Evolutionary conservation across 164 flowering plant genomes (phyloP).

Genomic region (Vitis riparia): DNA sequence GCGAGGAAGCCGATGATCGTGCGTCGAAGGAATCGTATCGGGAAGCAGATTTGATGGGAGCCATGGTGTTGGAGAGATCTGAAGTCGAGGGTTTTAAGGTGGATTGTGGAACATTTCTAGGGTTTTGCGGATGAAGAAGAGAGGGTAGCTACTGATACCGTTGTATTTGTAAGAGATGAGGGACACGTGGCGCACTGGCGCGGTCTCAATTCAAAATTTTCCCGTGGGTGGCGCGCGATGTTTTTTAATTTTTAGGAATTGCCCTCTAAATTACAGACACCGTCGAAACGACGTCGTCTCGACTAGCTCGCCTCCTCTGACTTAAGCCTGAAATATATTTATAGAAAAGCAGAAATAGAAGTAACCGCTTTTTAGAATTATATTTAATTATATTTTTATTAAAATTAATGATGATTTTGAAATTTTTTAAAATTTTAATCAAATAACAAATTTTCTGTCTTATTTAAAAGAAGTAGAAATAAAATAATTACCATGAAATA

Average conservation of each 20-base stretch:
- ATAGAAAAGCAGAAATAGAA: too few species aligned
- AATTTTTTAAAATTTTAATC: too few species aligned
- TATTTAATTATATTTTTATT: too few species aligned
- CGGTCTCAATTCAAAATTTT: conserved; percentile 38
- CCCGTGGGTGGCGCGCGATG: conserved; percentile 20
- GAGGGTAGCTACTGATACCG: background rate
- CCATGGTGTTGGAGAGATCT: conserved; percentile 28
- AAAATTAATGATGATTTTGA: too few species aligned
- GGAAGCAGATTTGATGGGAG: conserved; percentile 45
- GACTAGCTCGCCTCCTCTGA: too few species aligned
- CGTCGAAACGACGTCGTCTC: too few species aligned
- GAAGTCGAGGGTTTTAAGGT: background rate
- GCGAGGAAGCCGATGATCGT: conserved; percentile 56
- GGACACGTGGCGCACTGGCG: conserved; percentile 17
- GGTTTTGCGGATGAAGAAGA: background rate
- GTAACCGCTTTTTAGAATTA: too few species aligned
- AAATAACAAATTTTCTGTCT: too few species aligned
- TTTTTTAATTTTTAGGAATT: background rate
- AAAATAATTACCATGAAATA: too few species aligned
- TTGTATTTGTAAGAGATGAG: background rate
- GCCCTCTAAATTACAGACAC: too few species aligned
- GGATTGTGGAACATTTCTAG: background rate
- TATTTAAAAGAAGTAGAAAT: too few species aligned
- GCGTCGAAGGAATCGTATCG: conserved; percentile 64
- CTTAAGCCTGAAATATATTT: too few species aligned